A percentile compares a stretch with the other conserved stretches of the same genome.
phyloP scores from a whole-genome alignment of 2,329 filamentous ascomycete species.

The Emergomyces africanus region DNA sequence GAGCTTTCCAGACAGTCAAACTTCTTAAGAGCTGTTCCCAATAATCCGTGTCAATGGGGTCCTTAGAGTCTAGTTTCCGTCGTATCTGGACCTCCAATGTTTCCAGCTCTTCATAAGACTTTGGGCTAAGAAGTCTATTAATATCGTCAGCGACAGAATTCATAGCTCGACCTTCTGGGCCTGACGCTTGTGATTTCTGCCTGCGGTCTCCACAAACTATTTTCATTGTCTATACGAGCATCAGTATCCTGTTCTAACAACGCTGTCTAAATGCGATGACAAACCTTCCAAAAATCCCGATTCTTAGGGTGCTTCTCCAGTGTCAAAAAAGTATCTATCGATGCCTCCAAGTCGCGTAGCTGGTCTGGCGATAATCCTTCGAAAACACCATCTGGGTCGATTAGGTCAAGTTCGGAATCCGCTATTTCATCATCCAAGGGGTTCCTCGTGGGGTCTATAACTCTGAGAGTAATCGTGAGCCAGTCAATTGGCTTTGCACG shows the following conservation, averaged over 20 bases:
- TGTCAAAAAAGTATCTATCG: conserved; percentile 66
- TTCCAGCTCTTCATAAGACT: conserved; percentile 76
- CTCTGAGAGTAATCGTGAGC: conserved; percentile 78
- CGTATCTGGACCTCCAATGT: conserved; percentile 76
- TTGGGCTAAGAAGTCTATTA: conserved; percentile 72
- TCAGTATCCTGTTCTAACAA: not conserved
- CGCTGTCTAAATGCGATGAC: conserved; percentile 11
- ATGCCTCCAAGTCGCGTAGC: conserved; percentile 63
- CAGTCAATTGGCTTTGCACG: conserved; percentile 88
- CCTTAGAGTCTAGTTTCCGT: conserved; percentile 72
- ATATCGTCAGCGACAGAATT: conserved; percentile 77
- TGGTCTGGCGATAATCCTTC: conserved; percentile 55
- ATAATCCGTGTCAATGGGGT: conserved; percentile 91
- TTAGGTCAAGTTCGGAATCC: conserved; percentile 63
- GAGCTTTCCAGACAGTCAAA: conserved; percentile 81
- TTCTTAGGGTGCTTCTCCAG: conserved; percentile 70
- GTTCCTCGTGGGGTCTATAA: conserved; percentile 74
- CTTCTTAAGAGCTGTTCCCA: conserved; percentile 88
- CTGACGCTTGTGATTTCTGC: conserved; percentile 48
- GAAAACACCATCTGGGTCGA: conserved; percentile 70
- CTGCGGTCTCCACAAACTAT: conserved; percentile 67
- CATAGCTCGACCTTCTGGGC: conserved; percentile 59
- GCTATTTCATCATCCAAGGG: conserved; percentile 68
- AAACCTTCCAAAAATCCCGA: conserved; percentile 70
- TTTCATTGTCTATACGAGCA: conserved; percentile 52